Percentiles rank a stretch among this genome's conserved stretches.
phyloP scores from a whole-genome alignment of 306 rosid species.

The Pyrus communis region DNA sequence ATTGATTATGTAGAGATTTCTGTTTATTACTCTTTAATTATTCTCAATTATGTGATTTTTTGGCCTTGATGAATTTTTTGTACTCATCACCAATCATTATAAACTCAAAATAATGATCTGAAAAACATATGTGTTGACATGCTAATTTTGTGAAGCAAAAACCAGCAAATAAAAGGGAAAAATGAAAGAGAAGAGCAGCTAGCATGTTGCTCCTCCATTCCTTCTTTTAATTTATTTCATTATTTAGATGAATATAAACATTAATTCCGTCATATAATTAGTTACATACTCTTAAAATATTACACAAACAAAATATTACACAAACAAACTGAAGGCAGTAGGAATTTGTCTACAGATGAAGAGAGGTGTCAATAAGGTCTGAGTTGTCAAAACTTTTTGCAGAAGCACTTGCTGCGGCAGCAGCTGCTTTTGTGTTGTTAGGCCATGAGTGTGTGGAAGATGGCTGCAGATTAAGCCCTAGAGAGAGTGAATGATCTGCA shows the following conservation, averaged over 20 bases:
- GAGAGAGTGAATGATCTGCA: conserved; percentile 46
- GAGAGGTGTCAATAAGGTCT: conserved; percentile 75
- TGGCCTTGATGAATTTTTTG: neutral
- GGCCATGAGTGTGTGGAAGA: conserved; percentile 31
- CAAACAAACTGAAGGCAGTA: neutral
- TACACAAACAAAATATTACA: neutral
- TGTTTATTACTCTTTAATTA: neutral
- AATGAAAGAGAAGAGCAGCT: conserved; percentile 1
- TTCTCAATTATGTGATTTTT: neutral
- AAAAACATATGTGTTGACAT: neutral
- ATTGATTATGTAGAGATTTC: neutral
- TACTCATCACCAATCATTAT: neutral
- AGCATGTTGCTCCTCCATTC: neutral
- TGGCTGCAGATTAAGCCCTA: conserved; percentile 41
- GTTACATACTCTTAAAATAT: neutral
- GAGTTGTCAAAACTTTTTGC: conserved; percentile 48
- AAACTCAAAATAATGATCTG: neutral
- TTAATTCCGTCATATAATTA: neutral
- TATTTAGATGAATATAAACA: conserved; percentile 9
- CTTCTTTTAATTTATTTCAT: conserved; percentile 1
- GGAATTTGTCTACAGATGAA: conserved; percentile 63
- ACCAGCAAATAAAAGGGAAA: neutral
- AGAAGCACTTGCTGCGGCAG: conserved; percentile 26
- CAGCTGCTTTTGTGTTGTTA: neutral
- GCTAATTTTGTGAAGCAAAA: neutral